Evolutionary conservation across 140 eudicot species (phyloP).

Genomic region (Cichorium intybus): DNA sequence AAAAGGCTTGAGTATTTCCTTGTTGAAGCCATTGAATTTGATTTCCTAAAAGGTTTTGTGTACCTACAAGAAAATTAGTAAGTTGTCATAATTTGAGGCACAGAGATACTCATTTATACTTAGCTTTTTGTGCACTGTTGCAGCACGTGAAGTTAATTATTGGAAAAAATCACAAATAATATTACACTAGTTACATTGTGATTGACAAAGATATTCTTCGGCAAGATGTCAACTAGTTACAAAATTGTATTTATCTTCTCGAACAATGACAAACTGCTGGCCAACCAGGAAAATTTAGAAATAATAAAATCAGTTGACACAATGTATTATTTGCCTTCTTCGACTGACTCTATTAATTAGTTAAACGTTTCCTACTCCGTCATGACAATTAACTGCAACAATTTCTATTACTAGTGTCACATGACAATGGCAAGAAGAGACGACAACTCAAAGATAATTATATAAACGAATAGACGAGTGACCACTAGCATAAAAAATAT

Average conservation of each 20-base stretch:
- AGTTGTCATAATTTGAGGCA: constrained; percentile 15
- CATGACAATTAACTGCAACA: too few species aligned
- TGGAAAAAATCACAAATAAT: not conserved
- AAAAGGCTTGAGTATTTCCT: constrained; percentile 10
- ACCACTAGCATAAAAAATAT: too few species aligned
- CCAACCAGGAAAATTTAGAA: not conserved
- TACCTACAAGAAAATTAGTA: not conserved
- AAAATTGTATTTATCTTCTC: not conserved
- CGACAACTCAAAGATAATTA: too few species aligned
- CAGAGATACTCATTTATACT: constrained; percentile 14
- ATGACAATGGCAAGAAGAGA: too few species aligned
- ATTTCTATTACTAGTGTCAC: too few species aligned
- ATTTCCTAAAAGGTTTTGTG: not conserved
- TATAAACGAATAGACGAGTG: too few species aligned
- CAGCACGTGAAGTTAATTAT: not conserved
- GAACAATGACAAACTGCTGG: not conserved
- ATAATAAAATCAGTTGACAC: not conserved
- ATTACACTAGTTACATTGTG: constrained; percentile 13
- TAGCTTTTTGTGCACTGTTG: not conserved
- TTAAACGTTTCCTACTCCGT: too few species aligned
- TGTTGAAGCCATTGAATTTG: constrained; percentile 11
- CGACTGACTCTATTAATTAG: too few species aligned
- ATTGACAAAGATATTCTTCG: constrained; percentile 9
- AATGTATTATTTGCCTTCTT: too few species aligned
- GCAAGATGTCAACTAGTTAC: not conserved